A percentile compares a stretch with the other conserved stretches of the same genome.
These are phyloP conservation scores for Isabelozyma gotoi DNA, from an alignment of 805 yeast genomes.

Conservation along the genomic window DNA sequence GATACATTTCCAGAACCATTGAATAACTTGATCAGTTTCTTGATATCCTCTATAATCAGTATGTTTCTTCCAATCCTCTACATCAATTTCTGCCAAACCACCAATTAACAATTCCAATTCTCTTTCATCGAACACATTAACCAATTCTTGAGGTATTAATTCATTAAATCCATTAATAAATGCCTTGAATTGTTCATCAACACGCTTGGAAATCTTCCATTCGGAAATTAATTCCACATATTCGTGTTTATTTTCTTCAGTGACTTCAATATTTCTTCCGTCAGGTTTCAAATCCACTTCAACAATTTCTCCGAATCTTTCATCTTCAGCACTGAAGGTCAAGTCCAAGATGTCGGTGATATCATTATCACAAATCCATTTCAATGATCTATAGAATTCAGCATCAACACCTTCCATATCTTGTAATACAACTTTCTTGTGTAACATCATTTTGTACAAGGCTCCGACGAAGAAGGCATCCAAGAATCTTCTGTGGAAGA, in stretches of 20 bases:
- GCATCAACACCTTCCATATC: slow-evolving; percentile 99
- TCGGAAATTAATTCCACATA: slow-evolving; percentile 93
- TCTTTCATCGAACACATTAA: slow-evolving; percentile 95
- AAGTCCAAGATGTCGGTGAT: slow-evolving; percentile 79
- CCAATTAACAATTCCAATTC: slow-evolving; percentile 96
- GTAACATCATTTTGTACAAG: slow-evolving; percentile 94
- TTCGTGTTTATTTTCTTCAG: slow-evolving; percentile 92
- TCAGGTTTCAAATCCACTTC: slow-evolving; percentile 86
- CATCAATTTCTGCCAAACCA: slow-evolving; percentile 96
- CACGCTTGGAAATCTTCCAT: slow-evolving; percentile 92
- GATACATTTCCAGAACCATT: slow-evolving; percentile 98
- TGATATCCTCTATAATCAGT: slow-evolving; percentile 98
- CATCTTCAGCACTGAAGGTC: slow-evolving; percentile 88
- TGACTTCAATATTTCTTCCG: slow-evolving; percentile 87
- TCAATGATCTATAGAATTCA: slow-evolving; percentile 89
- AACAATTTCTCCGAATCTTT: slow-evolving; percentile 89
- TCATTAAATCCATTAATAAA: slow-evolving; percentile 97
- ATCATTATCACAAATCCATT: slow-evolving; percentile 95
- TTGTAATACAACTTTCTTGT: slow-evolving; percentile 89
- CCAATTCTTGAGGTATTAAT: slow-evolving; percentile 93
- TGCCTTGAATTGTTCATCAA: slow-evolving; percentile 93
- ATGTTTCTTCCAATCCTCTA: slow-evolving; percentile 98
- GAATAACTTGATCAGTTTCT: slow-evolving; percentile 92
- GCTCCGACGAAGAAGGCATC: slow-evolving; percentile 99
- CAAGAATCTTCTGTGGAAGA: slow-evolving; percentile 95